Evolutionary conservation across 2,329 filamentous ascomycete species (phyloP).

Genomic region (Colletotrichum camelliae): DNA sequence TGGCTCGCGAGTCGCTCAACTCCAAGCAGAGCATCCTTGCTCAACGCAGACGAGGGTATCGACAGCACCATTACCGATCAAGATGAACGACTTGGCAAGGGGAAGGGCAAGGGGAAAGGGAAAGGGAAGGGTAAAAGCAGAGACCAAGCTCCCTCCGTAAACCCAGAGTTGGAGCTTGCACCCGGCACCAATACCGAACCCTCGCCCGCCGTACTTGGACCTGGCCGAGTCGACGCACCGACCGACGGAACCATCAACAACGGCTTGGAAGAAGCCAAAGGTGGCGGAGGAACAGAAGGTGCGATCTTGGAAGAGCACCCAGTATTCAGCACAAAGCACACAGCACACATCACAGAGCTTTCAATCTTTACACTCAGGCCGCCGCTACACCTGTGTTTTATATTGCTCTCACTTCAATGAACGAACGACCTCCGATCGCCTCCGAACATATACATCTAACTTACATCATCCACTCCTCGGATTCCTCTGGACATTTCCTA

Average conservation of each 20-base stretch:
- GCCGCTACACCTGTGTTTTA: background rate
- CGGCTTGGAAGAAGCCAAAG: background rate
- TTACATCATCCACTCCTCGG: background rate
- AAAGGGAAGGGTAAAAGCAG: background rate
- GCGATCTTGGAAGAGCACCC: background rate
- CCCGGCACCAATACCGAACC: background rate
- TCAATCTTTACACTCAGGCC: background rate
- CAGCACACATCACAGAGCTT: background rate
- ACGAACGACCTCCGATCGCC: background rate
- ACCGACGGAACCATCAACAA: background rate
- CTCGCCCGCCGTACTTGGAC: background rate
- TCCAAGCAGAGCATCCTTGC: background rate
- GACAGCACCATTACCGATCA: background rate
- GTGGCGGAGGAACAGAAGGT: background rate
- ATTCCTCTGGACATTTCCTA: background rate
- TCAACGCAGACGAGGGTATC: background rate
- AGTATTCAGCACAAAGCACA: background rate
- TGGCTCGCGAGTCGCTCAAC: background rate
- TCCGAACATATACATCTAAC: background rate
- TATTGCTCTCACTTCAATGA: background rate
- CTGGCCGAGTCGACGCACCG: background rate
- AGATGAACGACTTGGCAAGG: background rate
- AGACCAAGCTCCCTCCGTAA: background rate
- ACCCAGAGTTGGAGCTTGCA: background rate
- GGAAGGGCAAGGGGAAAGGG: background rate